Evolutionary conservation across 2,329 filamentous ascomycete species (phyloP), one percentile per base, ranked within the genome.

Genomic region (Penicillium palitans): DNA sequence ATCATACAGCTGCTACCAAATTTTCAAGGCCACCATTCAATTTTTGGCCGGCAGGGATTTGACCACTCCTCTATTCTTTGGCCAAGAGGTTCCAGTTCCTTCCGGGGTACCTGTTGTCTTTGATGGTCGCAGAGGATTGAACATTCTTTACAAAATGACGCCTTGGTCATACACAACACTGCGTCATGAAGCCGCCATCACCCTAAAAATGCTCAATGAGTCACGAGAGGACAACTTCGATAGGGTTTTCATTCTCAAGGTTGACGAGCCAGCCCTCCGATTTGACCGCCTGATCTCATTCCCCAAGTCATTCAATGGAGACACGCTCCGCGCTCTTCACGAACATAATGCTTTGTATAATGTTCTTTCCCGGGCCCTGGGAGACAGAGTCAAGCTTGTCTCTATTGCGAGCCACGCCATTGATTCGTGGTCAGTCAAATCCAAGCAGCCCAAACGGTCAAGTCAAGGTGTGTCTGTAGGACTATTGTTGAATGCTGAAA

Each of bases 11-110:
- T 90, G 89, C 74, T 95, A 93, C 25, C 93, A 98, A 74, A 82
- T 98, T 45, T 97, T 99, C 83, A 98, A 97, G 76, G 93, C 91
- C 3, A 87, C 88, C 1, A 79, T 99, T n/a, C 93, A 97, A 71
- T 95, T 93, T 65, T 79, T 99, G 19, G 87, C 89, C 1, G 83
- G 85, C 1, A 88, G 85, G 39, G 88, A 96, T 68, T 79, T 97
- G 55, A 88, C 85, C 66, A 89, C 85, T 64, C 86, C 90, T 0
- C 82, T 88, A 61, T 68, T 86, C 74, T 35, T 71, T 64, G 40
- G 60, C 66, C 46, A 66, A 17, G 68, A 70, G 37, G 55, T 74
- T n/a, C 41, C 64, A 19, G 65, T 81, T 65, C 68, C 75, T 58
- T 27, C 78, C 70, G 67, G 74, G 70, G 67, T 81, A 79, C 93